phyloP scores from a whole-genome alignment of 768 basidiomycete genomes.

The Pisolithus sp. region DNA sequence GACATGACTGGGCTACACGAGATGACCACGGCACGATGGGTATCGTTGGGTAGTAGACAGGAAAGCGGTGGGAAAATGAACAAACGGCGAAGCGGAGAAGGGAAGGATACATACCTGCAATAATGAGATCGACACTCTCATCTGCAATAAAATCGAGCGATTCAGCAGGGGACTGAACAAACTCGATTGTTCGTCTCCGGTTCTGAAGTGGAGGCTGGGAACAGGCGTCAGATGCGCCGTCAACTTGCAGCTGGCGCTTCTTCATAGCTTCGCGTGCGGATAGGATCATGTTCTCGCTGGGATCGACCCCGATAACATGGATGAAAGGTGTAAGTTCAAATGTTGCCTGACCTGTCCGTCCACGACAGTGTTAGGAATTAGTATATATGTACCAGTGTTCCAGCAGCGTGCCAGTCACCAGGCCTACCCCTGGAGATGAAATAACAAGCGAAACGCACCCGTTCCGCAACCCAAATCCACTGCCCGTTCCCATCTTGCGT shows the following conservation, averaged over 20 bases:
- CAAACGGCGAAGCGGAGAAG: background rate
- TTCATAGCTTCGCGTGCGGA: conserved; percentile 33
- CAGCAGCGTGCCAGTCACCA: background rate
- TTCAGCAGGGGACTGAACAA: conserved; percentile 44
- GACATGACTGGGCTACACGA: conserved; percentile 63
- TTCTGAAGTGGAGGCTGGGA: conserved; percentile 2
- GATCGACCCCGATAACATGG: conserved; percentile 68
- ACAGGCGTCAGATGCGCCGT: background rate
- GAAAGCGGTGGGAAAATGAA: no score
- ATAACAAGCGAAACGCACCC: conserved; percentile 16
- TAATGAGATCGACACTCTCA: conserved; percentile 56
- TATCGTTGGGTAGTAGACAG: background rate
- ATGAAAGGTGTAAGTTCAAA: conserved; percentile 45
- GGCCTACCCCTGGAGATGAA: background rate
- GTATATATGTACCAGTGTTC: no score
- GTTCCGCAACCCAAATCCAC: conserved; percentile 81
- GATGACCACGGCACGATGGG: background rate
- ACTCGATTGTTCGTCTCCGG: conserved; percentile 16
- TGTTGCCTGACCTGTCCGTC: conserved; percentile 52
- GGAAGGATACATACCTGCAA: conserved; percentile 44
- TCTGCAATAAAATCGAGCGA: conserved; percentile 43
- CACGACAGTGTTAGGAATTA: no score
- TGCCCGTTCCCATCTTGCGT: conserved; percentile 45
- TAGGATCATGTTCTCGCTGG: conserved; percentile 63
- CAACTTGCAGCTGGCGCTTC: conserved; percentile 2